Percentiles rank a stretch among this genome's conserved stretches.
These are phyloP conservation scores for Ophioceras dolichostomum DNA, from an alignment of 2,329 filamentous ascomycete genomes.

Conservation along the genomic window DNA sequence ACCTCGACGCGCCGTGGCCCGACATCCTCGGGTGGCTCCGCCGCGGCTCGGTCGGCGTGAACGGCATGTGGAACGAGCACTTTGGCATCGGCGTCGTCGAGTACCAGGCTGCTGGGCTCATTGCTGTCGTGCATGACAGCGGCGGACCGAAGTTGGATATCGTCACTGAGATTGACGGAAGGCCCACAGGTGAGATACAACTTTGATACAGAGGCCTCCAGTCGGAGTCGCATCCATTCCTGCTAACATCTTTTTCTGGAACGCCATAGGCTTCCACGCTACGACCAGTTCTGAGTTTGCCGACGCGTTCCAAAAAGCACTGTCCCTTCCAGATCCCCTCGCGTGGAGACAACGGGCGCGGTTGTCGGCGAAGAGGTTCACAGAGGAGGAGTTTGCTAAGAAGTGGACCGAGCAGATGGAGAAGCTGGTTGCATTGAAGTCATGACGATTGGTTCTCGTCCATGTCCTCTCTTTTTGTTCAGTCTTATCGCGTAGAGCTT, in stretches of 20 bases:
- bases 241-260: too few relatives aligned
- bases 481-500: too few relatives aligned
- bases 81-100: constrained; percentile 98
- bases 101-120: constrained; percentile 89
- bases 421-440: constrained; percentile 42
- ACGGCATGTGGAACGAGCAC: constrained; percentile 99
- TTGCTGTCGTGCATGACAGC: constrained; percentile 85
- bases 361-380: constrained; percentile 70
- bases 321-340: constrained; percentile 59
- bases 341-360: constrained; percentile 67
- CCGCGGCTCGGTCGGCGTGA: constrained; percentile 73
- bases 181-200: constrained; percentile 48
- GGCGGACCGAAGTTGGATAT: constrained; percentile 92
- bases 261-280: constrained; percentile 62
- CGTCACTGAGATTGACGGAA: constrained; percentile 66
- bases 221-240: too few relatives aligned
- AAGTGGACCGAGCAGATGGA: constrained; percentile 70
- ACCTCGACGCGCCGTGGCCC: constrained; percentile 82
- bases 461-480: too few relatives aligned
- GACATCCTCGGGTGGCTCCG: constrained; percentile 71
- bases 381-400: constrained; percentile 70
- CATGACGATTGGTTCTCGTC: too few relatives aligned
- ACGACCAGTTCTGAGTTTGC: constrained; percentile 71
- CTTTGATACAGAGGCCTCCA: background rate
- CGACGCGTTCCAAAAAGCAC: constrained; percentile 62